Percentiles rank a stretch among this genome's conserved stretches.
phyloP scores from a whole-genome alignment of 176 grass and related monocot species.

The Carex scoparia region DNA sequence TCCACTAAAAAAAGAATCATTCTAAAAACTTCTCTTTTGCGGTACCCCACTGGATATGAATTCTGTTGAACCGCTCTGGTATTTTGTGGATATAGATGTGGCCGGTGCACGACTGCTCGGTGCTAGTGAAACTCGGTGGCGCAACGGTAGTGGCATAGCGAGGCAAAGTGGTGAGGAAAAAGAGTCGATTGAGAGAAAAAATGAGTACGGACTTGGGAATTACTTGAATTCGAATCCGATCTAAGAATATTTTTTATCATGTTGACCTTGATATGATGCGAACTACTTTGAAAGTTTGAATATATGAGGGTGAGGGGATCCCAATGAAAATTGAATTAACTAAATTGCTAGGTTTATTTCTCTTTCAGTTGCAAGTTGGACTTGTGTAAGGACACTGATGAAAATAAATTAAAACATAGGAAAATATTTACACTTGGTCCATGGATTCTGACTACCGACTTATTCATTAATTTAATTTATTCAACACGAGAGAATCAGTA shows the following conservation, averaged over 20 bases:
- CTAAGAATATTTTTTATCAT: neutral
- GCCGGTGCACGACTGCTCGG: constrained; percentile 32
- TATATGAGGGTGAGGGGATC: neutral
- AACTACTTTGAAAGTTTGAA: neutral
- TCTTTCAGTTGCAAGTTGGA: neutral
- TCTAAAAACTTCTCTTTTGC: too few relatives aligned
- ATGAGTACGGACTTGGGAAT: too few relatives aligned
- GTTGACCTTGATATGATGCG: neutral
- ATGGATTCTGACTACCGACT: too few relatives aligned
- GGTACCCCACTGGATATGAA: too few relatives aligned
- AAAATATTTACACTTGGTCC: too few relatives aligned
- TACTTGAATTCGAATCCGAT: neutral
- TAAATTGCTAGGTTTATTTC: neutral
- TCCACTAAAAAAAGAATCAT: too few relatives aligned
- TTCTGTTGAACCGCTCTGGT: neutral
- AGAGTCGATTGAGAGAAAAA: constrained; percentile 1
- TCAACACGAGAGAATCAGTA: too few relatives aligned
- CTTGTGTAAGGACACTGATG: neutral
- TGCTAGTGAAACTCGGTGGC: too few relatives aligned
- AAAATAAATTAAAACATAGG: too few relatives aligned
- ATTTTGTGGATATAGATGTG: constrained; percentile 45
- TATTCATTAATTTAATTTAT: too few relatives aligned
- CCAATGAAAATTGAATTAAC: neutral
- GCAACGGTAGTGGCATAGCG: neutral
- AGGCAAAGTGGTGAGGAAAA: neutral